Evolutionary conservation across 1,139 yeast genomes (phyloP).

Genomic region (Pichia norvegensis): DNA sequence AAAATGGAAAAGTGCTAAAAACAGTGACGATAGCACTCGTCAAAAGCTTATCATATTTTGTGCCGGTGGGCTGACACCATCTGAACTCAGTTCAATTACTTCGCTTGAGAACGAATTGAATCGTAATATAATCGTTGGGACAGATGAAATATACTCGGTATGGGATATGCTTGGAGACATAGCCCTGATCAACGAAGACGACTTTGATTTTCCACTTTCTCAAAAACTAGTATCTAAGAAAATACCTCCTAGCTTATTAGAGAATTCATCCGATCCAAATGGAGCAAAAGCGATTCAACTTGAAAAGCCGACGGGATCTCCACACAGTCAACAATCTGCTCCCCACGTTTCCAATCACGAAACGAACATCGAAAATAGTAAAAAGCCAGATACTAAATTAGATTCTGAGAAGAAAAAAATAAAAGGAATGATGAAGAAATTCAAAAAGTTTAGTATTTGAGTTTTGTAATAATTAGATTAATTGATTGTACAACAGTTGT

Average conservation of each 20-base stretch:
- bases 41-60: slow-evolving; percentile 57
- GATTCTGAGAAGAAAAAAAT: slow-evolving; percentile 12
- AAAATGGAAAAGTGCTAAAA: slow-evolving; percentile 24
- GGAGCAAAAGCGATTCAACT: slow-evolving; percentile 4
- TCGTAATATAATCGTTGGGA: slow-evolving; percentile 76
- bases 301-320: not conserved
- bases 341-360: not conserved
- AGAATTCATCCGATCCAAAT: slow-evolving; percentile 16
- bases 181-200: slow-evolving; percentile 24
- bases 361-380: not conserved
- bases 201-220: slow-evolving; percentile 22
- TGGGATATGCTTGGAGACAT: slow-evolving; percentile 40
- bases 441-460: slow-evolving; percentile 16
- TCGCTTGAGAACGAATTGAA: slow-evolving; percentile 57
- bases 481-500: too few species aligned
- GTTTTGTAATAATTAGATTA: too few species aligned
- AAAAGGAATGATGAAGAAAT: slow-evolving; percentile 19
- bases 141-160: slow-evolving; percentile 71
- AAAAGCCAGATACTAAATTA: not conserved
- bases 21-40: slow-evolving; percentile 16
- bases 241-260: slow-evolving; percentile 21
- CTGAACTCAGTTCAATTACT: slow-evolving; percentile 72
- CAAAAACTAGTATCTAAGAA: slow-evolving; percentile 11
- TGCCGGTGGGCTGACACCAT: slow-evolving; percentile 84
- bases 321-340: not conserved